Evolutionary conservation across 1,284 basidiomycete species (phyloP).

Genomic region (Entoloma clypeatum): DNA sequence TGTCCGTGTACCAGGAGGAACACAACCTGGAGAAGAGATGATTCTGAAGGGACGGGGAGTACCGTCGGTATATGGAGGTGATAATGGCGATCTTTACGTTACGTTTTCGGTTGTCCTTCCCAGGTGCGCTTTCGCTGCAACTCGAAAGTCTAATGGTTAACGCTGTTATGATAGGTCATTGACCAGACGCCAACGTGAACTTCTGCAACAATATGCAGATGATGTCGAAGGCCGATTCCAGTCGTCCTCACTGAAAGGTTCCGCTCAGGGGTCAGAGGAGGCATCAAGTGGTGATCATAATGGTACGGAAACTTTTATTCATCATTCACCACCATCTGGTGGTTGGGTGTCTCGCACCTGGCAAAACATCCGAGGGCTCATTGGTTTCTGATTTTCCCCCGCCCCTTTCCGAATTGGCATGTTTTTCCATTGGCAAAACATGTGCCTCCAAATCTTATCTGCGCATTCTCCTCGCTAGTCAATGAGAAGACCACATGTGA

Average conservation of each 20-base stretch:
- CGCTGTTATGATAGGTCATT: slow-evolving; percentile 55
- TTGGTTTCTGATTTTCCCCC: slow-evolving; percentile 60
- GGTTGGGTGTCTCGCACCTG: slow-evolving; percentile 67
- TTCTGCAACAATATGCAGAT: slow-evolving; percentile 90
- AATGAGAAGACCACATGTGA: slow-evolving; percentile 18
- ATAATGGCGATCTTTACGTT: slow-evolving; percentile 89
- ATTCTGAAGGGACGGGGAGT: slow-evolving; percentile 90
- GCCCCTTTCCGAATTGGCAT: slow-evolving; percentile 32
- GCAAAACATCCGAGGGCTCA: slow-evolving; percentile 64
- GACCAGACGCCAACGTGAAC: slow-evolving; percentile 78
- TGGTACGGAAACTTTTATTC: slow-evolving; percentile 70
- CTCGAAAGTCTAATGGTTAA: slow-evolving; percentile 18
- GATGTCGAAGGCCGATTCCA: slow-evolving; percentile 73
- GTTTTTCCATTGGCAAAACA: slow-evolving; percentile 34
- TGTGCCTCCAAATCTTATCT: slow-evolving; percentile 26
- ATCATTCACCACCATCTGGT: slow-evolving; percentile 49
- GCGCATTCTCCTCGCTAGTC: slow-evolving; percentile 17
- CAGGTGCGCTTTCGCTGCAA: slow-evolving; percentile 48
- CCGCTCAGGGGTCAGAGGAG: slow-evolving; percentile 23
- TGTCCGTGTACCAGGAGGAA: slow-evolving; percentile 89
- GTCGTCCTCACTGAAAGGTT: slow-evolving; percentile 22
- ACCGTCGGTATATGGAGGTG: slow-evolving; percentile 60
- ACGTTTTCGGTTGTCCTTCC: slow-evolving; percentile 88
- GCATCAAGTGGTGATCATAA: slow-evolving; percentile 46
- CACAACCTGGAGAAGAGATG: slow-evolving; percentile 97